These are phyloP conservation scores for Xerocomus brunneocitrinus DNA, from an alignment of 768 basidiomycete species.

Conservation along the genomic window DNA sequence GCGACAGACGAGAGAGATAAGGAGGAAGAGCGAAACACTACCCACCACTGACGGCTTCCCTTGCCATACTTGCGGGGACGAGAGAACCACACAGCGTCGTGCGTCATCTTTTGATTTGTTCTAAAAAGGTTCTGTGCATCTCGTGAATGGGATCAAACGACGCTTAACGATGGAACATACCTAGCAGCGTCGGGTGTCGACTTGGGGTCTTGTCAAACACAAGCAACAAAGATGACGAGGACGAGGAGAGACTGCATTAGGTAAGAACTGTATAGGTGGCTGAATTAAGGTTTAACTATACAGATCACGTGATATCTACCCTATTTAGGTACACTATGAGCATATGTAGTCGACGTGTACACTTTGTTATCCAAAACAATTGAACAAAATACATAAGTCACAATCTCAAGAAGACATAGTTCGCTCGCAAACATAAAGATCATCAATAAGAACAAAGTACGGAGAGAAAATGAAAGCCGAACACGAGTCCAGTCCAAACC, in stretches of 20 bases:
- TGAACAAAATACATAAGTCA: neutral
- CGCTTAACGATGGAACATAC: constrained; percentile 8
- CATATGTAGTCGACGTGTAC: neutral
- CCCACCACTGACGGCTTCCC: constrained; percentile 91
- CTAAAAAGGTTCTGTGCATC: neutral
- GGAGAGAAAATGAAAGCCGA: neutral
- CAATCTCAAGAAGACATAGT: neutral
- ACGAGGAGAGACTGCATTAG: neutral
- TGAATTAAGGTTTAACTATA: constrained; percentile 14
- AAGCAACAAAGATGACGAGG: neutral
- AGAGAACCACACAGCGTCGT: constrained; percentile 98
- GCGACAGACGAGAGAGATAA: neutral
- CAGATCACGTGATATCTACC: constrained; percentile 1
- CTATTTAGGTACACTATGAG: neutral
- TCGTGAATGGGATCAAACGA: neutral
- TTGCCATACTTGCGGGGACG: constrained; percentile 94
- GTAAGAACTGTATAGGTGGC: constrained; percentile 29
- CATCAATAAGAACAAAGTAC: constrained; percentile 9
- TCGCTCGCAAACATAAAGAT: constrained; percentile 5
- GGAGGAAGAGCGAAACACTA: constrained; percentile 5
- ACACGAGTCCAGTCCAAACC: neutral
- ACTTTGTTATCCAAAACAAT: neutral
- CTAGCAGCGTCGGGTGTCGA: constrained; percentile 16
- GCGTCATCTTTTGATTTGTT: constrained; percentile 76
- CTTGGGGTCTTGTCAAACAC: neutral